A percentile compares a stretch with the other conserved stretches of the same genome.
phyloP scores from a whole-genome alignment of 441 rosid genomes.

The Gossypium trilobum region DNA sequence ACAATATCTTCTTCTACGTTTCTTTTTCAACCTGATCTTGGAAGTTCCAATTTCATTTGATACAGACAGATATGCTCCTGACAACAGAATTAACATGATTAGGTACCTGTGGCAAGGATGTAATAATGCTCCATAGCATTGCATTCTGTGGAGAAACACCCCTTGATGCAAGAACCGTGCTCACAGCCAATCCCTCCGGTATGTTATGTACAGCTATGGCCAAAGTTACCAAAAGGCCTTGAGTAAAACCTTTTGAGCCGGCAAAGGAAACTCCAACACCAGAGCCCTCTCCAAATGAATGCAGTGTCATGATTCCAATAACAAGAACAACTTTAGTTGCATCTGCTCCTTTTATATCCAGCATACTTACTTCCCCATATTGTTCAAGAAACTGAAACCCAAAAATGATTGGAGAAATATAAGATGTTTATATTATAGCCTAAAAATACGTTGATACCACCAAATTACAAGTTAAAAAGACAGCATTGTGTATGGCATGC shows the following conservation, averaged over 20 bases:
- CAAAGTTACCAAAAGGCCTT: constrained; percentile 91
- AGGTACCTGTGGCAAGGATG: constrained; percentile 88
- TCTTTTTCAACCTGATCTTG: constrained; percentile 5
- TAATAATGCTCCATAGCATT: constrained; percentile 95
- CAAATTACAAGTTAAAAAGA: background rate
- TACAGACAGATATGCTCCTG: background rate
- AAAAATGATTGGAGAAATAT: background rate
- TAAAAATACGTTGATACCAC: no score
- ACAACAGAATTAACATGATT: constrained; percentile 6
- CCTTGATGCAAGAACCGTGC: constrained; percentile 93
- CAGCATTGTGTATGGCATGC: background rate
- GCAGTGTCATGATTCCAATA: constrained; percentile 97
- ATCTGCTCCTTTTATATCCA: constrained; percentile 96
- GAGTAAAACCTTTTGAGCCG: constrained; percentile 86
- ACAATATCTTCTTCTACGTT: background rate
- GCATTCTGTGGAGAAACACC: constrained; percentile 99
- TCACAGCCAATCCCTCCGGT: constrained; percentile 95
- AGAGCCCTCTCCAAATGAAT: constrained; percentile 97
- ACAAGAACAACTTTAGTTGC: constrained; percentile 90
- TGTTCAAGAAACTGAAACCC: constrained; percentile 76
- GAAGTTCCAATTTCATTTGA: background rate
- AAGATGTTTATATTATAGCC: background rate
- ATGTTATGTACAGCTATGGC: constrained; percentile 97
- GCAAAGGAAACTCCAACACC: constrained; percentile 98
- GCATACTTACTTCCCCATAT: constrained; percentile 93